Evolutionary conservation across 83 land plant genomes (phyloP), one percentile per base, ranked within the genome.

Genomic region (Isoetes engelmannii): DNA sequence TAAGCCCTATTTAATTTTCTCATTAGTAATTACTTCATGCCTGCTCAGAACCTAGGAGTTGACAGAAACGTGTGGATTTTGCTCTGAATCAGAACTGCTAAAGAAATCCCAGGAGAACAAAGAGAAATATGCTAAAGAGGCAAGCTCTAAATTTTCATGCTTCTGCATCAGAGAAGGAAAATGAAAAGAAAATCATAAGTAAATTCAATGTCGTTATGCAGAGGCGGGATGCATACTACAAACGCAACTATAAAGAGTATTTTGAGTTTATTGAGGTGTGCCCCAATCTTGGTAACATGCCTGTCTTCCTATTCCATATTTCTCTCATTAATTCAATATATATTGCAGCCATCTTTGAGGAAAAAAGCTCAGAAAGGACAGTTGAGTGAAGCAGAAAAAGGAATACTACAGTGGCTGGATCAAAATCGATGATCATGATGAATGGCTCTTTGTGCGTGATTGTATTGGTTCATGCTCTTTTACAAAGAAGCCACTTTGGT

Each of bases 181-280:
- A 12, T 12, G 54, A 51, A 51, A 3, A 15, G 54, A 51, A 51
- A 15, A 10, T 1, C 15, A n/a, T 12, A 51, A 7, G 53, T 51
- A 51, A 51, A 51, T 51, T 51, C 54, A 15, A 15, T 51, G 54
- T 51, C 3, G 12, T 3, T 51, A 46, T 51, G 69, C 84, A 90
- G 96, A 83, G 96, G 79, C 67, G 85, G 77, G 89, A 87, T 57
- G 85, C 75, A 50, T 90, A 75, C 67, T 85, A 90, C 83, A 90
- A 82, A 77, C 69, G 92, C 65, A 90, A 90, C 74, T 90, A 85
- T 83, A 87, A 80, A 68, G 96, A 87, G 42, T 90, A 90, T 67
- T 90, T 90, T 73, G 92, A 82, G 48, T 82, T 90, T 47, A 71
- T 80, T 8, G 89, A 84, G 75, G 75, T 73, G 58, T 0, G 46